Percentiles rank a stretch among this genome's conserved stretches.
Conservation (phyloP, 495 filamentous ascomycete genomes). For the Xylaria acuta region DNA sequence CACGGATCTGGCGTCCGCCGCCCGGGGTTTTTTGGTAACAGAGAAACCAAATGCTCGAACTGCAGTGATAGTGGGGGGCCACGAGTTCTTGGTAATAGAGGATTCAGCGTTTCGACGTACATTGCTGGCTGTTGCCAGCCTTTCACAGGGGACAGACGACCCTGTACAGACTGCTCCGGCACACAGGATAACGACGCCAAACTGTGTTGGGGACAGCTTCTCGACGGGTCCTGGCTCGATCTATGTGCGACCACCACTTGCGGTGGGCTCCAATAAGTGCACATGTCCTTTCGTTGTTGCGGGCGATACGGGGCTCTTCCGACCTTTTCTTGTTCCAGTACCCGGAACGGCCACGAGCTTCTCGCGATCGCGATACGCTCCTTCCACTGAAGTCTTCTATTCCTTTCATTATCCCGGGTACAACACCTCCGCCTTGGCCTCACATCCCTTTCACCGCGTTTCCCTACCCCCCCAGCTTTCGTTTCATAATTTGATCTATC, state of each 20-base stretch:
- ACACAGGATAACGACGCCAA: neutral
- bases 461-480: neutral
- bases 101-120: neutral
- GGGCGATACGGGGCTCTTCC: neutral
- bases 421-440: neutral
- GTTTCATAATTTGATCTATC: neutral
- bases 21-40: neutral
- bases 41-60: neutral
- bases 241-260: neutral
- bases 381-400: too few relatives aligned
- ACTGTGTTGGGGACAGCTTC: neutral
- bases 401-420: neutral
- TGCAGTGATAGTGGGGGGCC: neutral
- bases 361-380: neutral
- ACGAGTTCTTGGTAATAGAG: conserved; percentile 8
- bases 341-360: neutral
- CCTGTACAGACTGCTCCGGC: neutral
- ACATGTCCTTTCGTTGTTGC: neutral
- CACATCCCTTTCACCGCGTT: neutral
- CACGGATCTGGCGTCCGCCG: neutral
- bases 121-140: neutral
- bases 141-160: neutral
- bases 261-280: neutral
- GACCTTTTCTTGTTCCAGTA: neutral
- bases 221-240: neutral